Evolutionary conservation across 495 filamentous ascomycete species (phyloP), one percentile per base, ranked within the genome.

Genomic region (Daldinia decipiens): DNA sequence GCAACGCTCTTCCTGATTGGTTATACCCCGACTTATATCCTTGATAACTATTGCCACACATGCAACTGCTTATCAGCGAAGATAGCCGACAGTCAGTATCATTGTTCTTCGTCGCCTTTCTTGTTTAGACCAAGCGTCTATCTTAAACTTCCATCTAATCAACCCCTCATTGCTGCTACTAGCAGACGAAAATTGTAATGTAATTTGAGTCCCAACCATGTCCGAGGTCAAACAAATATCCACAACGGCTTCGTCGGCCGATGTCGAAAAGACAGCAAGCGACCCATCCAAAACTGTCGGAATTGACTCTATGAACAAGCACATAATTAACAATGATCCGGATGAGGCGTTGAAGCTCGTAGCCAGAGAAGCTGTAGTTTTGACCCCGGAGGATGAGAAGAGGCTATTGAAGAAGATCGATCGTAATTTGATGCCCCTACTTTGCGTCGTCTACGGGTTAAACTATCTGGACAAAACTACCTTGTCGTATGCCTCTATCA

Each of bases 401-500:
- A 82, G 81, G 15, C 65, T 90, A 13, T 65, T 91, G 27, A 74
- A 77, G 21, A 87, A 81, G 27, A 91, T 91, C 57, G 88, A 91
- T 67, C 80, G 79, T 75, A 83, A 89, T 68, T 74, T 91, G 64
- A 87, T 91, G 86, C 88, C 88, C 0, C 82, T 81, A 38, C 72
- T 91, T 73, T 91, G 88, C 59, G 72, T 86, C 43, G 80, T 89
- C 7, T 90, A 91, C 64, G 87, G 87, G 5, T 84, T 91, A 78
- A 88, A 90, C 67, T 91, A 84, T 72, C 74, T 90, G 13, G 88
- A 91, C 72, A 91, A 90, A 75, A 89, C 86, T 0, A 89, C 87
- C 1, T 72, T 91, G 2, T 89, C 87, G 0, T 90, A 90, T 68
- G 87, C 88, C 8, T 87, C 82, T 64, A 70, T 91, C 24, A 89